phyloP scores from a whole-genome alignment of 345 rosid species.

The Acer saccharum region DNA sequence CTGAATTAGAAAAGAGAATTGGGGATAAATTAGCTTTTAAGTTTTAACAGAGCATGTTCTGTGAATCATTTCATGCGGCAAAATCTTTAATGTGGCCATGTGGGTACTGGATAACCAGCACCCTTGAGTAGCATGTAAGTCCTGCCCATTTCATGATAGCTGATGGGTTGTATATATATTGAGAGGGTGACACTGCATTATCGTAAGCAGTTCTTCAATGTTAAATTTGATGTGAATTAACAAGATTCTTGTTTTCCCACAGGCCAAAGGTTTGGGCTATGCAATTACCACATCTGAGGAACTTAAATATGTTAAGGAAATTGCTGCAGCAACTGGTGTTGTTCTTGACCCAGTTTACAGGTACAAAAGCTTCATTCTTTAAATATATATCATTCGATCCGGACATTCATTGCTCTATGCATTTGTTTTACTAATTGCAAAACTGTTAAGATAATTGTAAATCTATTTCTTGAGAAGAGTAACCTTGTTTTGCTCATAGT shows the following conservation, averaged over 20 bases:
- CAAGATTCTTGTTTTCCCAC: slow-evolving; percentile 11
- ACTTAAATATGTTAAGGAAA: slow-evolving; percentile 75
- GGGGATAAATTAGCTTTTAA: neutral
- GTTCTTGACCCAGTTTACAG: slow-evolving; percentile 95
- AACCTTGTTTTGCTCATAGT: neutral
- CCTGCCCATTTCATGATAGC: neutral
- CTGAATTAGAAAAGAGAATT: neutral
- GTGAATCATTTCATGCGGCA: neutral
- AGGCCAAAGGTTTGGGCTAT: slow-evolving; percentile 94
- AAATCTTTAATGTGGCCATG: neutral
- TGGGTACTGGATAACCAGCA: neutral
- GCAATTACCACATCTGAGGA: slow-evolving; percentile 81
- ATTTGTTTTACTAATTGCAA: neutral
- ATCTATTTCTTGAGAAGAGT: neutral
- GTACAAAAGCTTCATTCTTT: slow-evolving; percentile 28
- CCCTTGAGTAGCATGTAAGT: neutral
- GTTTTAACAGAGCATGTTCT: neutral
- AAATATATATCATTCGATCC: neutral
- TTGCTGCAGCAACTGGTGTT: slow-evolving; percentile 76
- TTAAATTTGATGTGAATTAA: neutral
- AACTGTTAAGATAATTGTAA: neutral
- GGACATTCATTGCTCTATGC: neutral
- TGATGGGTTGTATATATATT: neutral
- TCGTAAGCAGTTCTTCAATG: neutral
- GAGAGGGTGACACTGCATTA: neutral